Base-by-base conservation (phyloP, 148 eudicot species). In the Chenopodium suecicum region DNA sequence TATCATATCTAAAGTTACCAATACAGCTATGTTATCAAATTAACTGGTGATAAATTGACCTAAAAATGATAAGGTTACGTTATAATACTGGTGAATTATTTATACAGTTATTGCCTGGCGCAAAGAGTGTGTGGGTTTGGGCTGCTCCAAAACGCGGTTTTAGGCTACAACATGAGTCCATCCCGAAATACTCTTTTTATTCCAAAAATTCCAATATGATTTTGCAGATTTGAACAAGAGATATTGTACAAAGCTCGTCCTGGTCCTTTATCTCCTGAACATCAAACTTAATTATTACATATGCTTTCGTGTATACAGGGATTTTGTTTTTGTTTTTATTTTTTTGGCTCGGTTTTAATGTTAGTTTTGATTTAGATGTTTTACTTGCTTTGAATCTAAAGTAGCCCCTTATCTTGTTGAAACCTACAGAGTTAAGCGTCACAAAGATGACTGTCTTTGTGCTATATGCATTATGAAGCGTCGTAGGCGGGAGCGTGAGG, bases 381-480 rank as follows among this genome's bases (percentile, higher is more conserved):
- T 47, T 17, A 17, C 73, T 34, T 54, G 52, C 47, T 68, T 70
- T 47, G 60, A 70, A 37, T n/a, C 9, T 58, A 67, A 62, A 32
- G n/a, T 67, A 20, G 11, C 44, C 31, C 22, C 17, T 7, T 20
- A 0, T 72, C 46, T 66, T 62, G 3, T 19, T 77, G 46, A 68
- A 54, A 52, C 10, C 9, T 82, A 82, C 90, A 96, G 99, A 79
- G 86, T 94, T 58, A 94, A 94, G 84, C 89, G 80, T 79, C 99
- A 96, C 85, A 96, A 96, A 87, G 99, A 96, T 60, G 99, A 90
- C 46, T 96, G 99, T 83, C 84, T 91, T 75, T 96, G 99, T 90
- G 99, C 99, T 69, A 94, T 96, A 82, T 96, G 98, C 86, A 87
- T 92, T 64, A 96, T 96, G 99, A 94, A 87, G 94, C 95, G 99